Conservation (phyloP, 208 protist genomes). For the Endotrypanum monterogeii region DNA sequence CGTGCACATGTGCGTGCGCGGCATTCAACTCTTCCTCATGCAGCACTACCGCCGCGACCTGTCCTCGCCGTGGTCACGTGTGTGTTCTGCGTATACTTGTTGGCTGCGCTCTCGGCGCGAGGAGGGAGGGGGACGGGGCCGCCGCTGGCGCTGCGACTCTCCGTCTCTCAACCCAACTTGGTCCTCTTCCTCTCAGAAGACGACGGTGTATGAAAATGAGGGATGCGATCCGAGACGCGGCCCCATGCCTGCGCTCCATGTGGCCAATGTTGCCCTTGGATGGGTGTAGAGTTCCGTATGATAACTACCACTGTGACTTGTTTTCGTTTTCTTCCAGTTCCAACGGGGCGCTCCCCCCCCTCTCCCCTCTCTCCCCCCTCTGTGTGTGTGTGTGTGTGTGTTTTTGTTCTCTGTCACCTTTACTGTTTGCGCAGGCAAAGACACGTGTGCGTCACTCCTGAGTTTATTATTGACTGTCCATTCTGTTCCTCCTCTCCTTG, state of each 20-base stretch:
- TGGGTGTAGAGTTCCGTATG: neutral
- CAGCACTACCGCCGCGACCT: neutral
- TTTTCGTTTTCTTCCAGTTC: neutral
- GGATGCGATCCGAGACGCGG: constrained; percentile 16
- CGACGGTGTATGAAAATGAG: no score
- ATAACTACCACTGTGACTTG: neutral
- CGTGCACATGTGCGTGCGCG: neutral
- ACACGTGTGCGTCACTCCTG: no score
- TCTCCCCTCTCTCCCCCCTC: neutral
- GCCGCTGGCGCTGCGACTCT: constrained; percentile 22
- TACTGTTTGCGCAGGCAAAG: no score
- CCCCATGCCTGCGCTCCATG: constrained; percentile 2
- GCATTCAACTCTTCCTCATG: neutral
- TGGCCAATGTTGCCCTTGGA: neutral
- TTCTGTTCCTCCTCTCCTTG: neutral
- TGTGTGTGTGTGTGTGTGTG: no score
- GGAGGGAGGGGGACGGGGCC: neutral
- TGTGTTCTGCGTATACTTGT: neutral
- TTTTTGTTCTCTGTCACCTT: no score
- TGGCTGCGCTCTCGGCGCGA: neutral
- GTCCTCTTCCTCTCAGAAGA: neutral
- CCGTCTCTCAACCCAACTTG: neutral
- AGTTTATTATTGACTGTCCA: no score
- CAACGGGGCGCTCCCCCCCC: neutral
- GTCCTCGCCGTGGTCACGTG: neutral